A percentile compares a stretch with the other conserved stretches of the same genome.
Conservation (phyloP, 2,329 filamentous ascomycete genomes). For the Akanthomyces muscarius region DNA sequence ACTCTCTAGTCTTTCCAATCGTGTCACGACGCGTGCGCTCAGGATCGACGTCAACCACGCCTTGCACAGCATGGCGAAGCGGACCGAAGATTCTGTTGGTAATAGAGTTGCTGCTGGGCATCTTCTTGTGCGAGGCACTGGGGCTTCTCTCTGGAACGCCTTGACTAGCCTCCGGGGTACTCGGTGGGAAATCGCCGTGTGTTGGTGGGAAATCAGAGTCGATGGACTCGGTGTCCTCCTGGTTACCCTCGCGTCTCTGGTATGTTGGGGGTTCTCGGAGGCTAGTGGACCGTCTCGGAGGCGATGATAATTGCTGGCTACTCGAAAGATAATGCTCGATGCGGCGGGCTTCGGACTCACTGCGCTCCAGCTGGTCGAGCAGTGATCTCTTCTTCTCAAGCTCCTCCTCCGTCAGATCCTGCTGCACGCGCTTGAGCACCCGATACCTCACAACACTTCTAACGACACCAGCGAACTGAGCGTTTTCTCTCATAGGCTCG, state of each 20-base stretch:
- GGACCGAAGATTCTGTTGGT: constrained; percentile 92
- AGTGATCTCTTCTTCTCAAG: constrained; percentile 79
- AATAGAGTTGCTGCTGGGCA: constrained; percentile 81
- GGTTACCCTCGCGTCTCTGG: constrained; percentile 52
- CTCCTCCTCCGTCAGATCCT: constrained; percentile 95
- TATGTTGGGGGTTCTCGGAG: constrained; percentile 47
- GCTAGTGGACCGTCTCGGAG: constrained; percentile 62
- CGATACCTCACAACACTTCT: constrained; percentile 83
- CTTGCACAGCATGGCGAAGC: constrained; percentile 91
- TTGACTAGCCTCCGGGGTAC: constrained; percentile 70
- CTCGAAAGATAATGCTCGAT: constrained; percentile 88
- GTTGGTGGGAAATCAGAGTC: constrained; percentile 95
- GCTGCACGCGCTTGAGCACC: constrained; percentile 89
- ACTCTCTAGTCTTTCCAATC: constrained; percentile 93
- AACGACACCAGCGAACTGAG: constrained; percentile 94
- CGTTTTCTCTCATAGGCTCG: constrained; percentile 95
- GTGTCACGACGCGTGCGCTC: constrained; percentile 88
- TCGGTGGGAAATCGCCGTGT: constrained; percentile 63
- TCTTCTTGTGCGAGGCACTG: constrained; percentile 65
- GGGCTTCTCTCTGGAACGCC: constrained; percentile 56
- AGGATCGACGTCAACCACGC: constrained; percentile 92
- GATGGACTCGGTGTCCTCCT: constrained; percentile 81
- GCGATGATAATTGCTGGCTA: constrained; percentile 60
- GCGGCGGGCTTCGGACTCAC: constrained; percentile 85
- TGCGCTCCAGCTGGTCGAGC: constrained; percentile 85